Evolutionary conservation across 805 yeast species (phyloP).

Genomic region (Saccharomycopsis selenospora): DNA sequence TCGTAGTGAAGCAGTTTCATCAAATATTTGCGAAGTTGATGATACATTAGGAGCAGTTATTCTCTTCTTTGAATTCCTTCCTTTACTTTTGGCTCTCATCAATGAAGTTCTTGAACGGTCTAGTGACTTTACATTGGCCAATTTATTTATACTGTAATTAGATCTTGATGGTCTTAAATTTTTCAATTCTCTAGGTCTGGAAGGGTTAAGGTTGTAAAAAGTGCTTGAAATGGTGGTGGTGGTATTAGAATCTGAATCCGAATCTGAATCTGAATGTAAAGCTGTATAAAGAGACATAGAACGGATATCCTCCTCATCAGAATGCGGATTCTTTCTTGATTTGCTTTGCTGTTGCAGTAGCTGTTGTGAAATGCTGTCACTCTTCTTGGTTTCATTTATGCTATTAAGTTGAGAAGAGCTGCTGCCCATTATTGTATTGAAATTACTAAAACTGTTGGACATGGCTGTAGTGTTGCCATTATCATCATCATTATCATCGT

Average conservation of each 20-base stretch:
- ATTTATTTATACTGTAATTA: not conserved
- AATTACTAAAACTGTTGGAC: not conserved
- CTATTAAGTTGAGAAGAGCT: not conserved
- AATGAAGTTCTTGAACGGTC: not conserved
- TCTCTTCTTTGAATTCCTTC: not conserved
- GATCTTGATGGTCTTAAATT: not conserved
- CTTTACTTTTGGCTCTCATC: not conserved
- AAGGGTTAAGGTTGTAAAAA: not conserved
- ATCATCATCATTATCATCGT: constrained; percentile 23
- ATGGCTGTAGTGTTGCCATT: constrained; percentile 11
- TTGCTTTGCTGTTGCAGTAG: not conserved
- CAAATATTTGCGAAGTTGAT: constrained; percentile 25
- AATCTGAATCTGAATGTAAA: constrained; percentile 26
- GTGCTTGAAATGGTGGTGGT: not conserved
- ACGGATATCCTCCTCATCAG: constrained; percentile 47
- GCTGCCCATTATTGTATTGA: constrained; percentile 16
- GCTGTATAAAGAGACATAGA: constrained; percentile 62
- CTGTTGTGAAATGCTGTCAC: not conserved
- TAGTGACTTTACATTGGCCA: not conserved
- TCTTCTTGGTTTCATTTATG: not conserved
- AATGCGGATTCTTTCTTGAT: not conserved
- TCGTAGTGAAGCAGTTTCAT: not conserved
- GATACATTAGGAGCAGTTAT: constrained; percentile 17
- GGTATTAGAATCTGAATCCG: not conserved
- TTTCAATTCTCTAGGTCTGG: not conserved